Conservation (phyloP, 495 filamentous ascomycete genomes). For the Penicillium daleae region DNA sequence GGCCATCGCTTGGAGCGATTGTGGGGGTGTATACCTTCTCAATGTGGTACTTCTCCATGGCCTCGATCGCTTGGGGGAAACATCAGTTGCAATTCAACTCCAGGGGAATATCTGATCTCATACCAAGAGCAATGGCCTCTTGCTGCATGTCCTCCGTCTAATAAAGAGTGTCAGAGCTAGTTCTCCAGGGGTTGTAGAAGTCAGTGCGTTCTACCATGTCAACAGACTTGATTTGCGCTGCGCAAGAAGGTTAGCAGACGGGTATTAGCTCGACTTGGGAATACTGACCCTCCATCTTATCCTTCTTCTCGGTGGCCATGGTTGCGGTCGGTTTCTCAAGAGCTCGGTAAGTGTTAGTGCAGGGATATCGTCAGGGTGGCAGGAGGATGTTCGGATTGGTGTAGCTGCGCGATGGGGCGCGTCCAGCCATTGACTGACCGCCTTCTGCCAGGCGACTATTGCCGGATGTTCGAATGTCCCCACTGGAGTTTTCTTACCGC, state of each 20-base stretch:
- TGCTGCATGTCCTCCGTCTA: constrained; percentile 97
- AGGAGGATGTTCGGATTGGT: neutral
- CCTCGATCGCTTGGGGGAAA: constrained; percentile 73
- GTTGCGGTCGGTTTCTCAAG: constrained; percentile 20
- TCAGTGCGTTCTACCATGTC: constrained; percentile 77
- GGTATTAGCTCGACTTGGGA: constrained; percentile 3
- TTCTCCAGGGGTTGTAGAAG: neutral
- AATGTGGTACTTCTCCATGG: constrained; percentile 88
- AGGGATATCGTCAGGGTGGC: neutral
- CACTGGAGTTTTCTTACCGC: constrained; percentile 36
- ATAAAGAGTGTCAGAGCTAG: constrained; percentile 22
- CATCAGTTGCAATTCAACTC: constrained; percentile 27
- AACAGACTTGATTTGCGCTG: constrained; percentile 94
- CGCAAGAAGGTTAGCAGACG: constrained; percentile 35
- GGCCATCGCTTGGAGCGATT: constrained; percentile 8
- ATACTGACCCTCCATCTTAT: constrained; percentile 70
- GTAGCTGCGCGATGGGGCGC: constrained; percentile 7
- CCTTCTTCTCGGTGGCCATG: constrained; percentile 62
- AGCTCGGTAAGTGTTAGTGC: neutral
- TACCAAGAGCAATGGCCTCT: constrained; percentile 92
- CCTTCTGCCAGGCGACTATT: constrained; percentile 20
- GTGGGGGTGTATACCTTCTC: constrained; percentile 72
- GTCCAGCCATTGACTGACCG: constrained; percentile 9
- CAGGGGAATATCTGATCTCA: constrained; percentile 29
- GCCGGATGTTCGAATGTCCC: constrained; percentile 24